These are phyloP conservation scores for Tylopilus sp. DNA, from an alignment of 768 basidiomycete genomes.

Conservation along the genomic window DNA sequence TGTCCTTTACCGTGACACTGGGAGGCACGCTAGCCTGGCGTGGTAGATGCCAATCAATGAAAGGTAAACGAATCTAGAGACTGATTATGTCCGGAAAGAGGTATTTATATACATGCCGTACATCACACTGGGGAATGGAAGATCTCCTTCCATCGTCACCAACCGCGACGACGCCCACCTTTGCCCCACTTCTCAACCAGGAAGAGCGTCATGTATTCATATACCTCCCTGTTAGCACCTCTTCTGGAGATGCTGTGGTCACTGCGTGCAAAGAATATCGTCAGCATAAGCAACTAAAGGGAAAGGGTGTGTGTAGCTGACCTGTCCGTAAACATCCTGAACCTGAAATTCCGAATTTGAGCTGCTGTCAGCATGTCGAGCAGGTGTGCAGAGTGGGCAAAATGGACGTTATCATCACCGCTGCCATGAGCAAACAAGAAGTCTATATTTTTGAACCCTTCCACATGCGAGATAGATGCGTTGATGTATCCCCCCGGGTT, in stretches of 20 bases:
- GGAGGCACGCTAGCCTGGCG: too few relatives aligned
- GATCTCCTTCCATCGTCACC: too few relatives aligned
- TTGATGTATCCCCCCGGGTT: conserved; percentile 89
- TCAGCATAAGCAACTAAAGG: conserved; percentile 7
- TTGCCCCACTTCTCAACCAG: conserved; percentile 93
- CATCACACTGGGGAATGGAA: too few relatives aligned
- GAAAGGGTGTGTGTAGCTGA: conserved; percentile 31
- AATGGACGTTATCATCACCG: conserved; percentile 97
- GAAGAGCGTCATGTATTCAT: conserved; percentile 82
- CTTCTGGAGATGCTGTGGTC: conserved; percentile 75
- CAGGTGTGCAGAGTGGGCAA: conserved; percentile 83
- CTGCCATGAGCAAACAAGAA: conserved; percentile 90
- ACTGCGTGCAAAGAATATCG: conserved; percentile 36
- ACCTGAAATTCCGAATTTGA: conserved; percentile 70
- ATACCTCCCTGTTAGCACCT: conserved; percentile 81
- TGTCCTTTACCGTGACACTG: too few relatives aligned
- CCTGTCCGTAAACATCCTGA: conserved; percentile 98
- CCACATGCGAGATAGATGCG: conserved; percentile 84
- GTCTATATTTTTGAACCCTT: conserved; percentile 76
- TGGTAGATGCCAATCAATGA: too few relatives aligned
- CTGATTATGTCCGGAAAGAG: too few relatives aligned
- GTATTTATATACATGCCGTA: too few relatives aligned
- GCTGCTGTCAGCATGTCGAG: conserved; percentile 89
- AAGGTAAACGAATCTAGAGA: too few relatives aligned
- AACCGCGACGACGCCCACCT: conserved; percentile 63